phyloP scores from a whole-genome alignment of 164 flowering plant genomes.

The Berberis thunbergii region DNA sequence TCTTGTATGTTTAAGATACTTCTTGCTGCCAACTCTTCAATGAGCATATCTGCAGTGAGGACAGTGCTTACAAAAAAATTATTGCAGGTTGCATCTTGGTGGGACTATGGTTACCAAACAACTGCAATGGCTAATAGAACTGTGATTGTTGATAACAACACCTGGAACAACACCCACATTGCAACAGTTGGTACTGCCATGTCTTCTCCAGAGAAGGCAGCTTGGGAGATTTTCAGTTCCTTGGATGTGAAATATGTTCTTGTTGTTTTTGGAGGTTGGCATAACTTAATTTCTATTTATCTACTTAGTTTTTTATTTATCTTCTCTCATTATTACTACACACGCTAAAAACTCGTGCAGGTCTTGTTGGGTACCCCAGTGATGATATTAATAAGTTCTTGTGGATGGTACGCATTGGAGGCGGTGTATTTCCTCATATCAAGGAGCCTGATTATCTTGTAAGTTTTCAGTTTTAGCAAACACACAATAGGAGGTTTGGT shows the following conservation, averaged over 20 bases:
- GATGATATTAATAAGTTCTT: slow-evolving; percentile 97
- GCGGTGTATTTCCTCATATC: slow-evolving; percentile 97
- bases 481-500: background rate
- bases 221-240: slow-evolving; percentile 95
- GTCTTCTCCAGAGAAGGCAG: slow-evolving; percentile 99
- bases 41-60: background rate
- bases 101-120: slow-evolving; percentile 99
- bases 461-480: slow-evolving; percentile 16
- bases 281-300: background rate
- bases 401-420: slow-evolving; percentile 99
- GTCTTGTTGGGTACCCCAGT: slow-evolving; percentile 98
- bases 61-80: slow-evolving; percentile 3
- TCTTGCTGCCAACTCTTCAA: background rate
- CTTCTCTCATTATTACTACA: background rate
- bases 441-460: slow-evolving; percentile 98
- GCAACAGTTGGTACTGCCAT: slow-evolving; percentile 99
- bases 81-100: slow-evolving; percentile 98
- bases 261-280: slow-evolving; percentile 95
- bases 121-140: slow-evolving; percentile 99
- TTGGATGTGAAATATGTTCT: slow-evolving; percentile 99
- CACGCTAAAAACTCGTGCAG: slow-evolving; percentile 28
- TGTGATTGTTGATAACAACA: slow-evolving; percentile 95
- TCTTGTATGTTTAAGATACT: too few species aligned
- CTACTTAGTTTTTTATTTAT: background rate
- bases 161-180: slow-evolving; percentile 99